Conservation (phyloP, 1,139 yeast genomes). For the Scheffersomyces cryptocercus region DNA sequence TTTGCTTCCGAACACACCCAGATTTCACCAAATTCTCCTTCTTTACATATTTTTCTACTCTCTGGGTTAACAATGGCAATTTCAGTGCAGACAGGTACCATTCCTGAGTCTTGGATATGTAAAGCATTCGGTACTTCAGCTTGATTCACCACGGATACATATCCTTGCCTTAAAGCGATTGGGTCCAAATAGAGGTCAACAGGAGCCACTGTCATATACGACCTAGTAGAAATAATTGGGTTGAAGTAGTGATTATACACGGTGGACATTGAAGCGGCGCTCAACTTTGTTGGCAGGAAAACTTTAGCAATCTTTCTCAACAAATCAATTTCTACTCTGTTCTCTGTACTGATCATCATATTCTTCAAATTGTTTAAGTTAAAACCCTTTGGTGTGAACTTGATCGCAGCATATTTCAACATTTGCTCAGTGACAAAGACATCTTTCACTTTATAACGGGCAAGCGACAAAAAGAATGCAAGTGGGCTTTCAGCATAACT, state of each 20-base stretch:
- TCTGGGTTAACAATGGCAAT: conserved; percentile 96
- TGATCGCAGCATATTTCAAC: conserved; percentile 71
- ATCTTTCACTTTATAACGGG: conserved; percentile 82
- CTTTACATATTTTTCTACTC: conserved; percentile 71
- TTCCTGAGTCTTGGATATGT: conserved; percentile 89
- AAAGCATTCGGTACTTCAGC: conserved; percentile 66
- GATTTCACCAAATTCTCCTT: conserved; percentile 96
- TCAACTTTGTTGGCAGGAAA: conserved; percentile 66
- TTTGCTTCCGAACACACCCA: conserved; percentile 95
- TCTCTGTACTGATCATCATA: conserved; percentile 78
- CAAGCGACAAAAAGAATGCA: conserved; percentile 67
- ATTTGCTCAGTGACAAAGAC: conserved; percentile 84
- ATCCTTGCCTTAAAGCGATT: conserved; percentile 84
- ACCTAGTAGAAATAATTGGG: conserved; percentile 82
- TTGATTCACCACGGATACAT: conserved; percentile 77
- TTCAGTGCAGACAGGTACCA: conserved; percentile 93
- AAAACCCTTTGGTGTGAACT: conserved; percentile 65
- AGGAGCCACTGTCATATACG: conserved; percentile 88
- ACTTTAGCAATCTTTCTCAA: conserved; percentile 61
- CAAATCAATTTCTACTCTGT: conserved; percentile 67
- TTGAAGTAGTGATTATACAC: conserved; percentile 80
- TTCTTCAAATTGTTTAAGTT: conserved; percentile 69
- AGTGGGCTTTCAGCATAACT: conserved; percentile 78
- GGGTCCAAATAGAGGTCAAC: conserved; percentile 87
- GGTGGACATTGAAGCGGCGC: conserved; percentile 70